Evolutionary conservation across 1,284 basidiomycete genomes (phyloP).

Genomic region (Melampsora americana): DNA sequence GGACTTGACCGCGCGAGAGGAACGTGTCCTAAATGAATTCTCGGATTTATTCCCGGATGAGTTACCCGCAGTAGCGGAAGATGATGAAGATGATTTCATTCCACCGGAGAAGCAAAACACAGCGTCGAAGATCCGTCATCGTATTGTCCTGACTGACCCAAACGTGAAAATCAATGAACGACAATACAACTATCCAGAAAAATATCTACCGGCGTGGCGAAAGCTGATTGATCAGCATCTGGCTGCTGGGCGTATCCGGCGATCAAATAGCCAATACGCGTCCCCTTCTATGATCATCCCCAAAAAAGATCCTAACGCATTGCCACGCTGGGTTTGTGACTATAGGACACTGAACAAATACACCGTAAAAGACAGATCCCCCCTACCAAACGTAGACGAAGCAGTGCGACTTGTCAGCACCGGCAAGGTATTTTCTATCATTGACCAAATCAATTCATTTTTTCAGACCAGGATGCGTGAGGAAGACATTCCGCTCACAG

Average conservation of each 20-base stretch:
- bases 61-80: conserved; percentile 3
- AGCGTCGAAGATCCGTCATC: no score
- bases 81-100: no score
- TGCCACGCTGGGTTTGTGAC: no score
- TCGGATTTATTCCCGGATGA: background rate
- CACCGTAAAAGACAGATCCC: no score
- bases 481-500: conserved; percentile 55
- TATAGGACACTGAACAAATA: no score
- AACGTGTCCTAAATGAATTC: background rate
- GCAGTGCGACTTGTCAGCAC: conserved; percentile 47
- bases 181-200: no score
- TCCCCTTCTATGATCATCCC: conserved; percentile 58
- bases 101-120: no score
- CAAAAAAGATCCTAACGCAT: no score
- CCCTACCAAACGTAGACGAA: conserved; percentile 42
- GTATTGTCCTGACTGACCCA: background rate
- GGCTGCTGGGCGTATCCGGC: conserved; percentile 55
- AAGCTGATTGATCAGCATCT: conserved; percentile 20
- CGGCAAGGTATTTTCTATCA: conserved; percentile 51
- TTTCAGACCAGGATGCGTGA: conserved; percentile 55
- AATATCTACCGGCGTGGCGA: background rate
- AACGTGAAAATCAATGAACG: no score
- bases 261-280: conserved; percentile 55
- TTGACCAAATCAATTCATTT: conserved; percentile 60
- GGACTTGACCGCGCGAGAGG: no score